Evolutionary conservation across 2,329 filamentous ascomycete genomes (phyloP).

Genomic region (Beauveria australis): DNA sequence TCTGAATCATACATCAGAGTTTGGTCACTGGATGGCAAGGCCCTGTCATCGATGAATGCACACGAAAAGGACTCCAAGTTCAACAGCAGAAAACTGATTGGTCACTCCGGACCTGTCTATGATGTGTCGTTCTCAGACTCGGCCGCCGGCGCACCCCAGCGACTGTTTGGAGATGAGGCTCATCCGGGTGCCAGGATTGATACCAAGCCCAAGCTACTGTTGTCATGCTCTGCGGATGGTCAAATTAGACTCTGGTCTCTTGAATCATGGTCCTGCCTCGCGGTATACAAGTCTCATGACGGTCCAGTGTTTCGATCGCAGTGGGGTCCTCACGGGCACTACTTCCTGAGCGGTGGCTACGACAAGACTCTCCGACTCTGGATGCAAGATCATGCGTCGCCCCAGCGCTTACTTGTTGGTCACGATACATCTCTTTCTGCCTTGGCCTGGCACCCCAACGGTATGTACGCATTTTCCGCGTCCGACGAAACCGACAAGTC

Average conservation of each 20-base stretch:
- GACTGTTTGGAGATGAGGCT: slow-evolving; percentile 44
- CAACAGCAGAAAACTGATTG: slow-evolving; percentile 66
- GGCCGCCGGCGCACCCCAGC: slow-evolving; percentile 46
- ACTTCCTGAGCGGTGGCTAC: slow-evolving; percentile 80
- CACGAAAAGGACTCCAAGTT: slow-evolving; percentile 51
- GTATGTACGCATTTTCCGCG: slow-evolving; percentile 85
- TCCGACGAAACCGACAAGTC: slow-evolving; percentile 80
- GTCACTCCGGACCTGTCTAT: slow-evolving; percentile 85
- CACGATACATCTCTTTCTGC: slow-evolving; percentile 91
- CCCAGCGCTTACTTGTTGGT: slow-evolving; percentile 79
- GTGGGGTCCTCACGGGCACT: slow-evolving; percentile 92
- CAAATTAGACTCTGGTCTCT: slow-evolving; percentile 89
- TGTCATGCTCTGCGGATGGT: slow-evolving; percentile 82
- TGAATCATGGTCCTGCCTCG: slow-evolving; percentile 84
- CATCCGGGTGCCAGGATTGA: slow-evolving; percentile 34
- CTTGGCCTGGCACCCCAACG: slow-evolving; percentile 91
- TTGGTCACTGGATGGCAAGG: slow-evolving; percentile 82
- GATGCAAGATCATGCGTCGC: slow-evolving; percentile 86
- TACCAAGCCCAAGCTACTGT: slow-evolving; percentile 61
- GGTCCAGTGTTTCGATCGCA: slow-evolving; percentile 80
- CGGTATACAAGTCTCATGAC: slow-evolving; percentile 88
- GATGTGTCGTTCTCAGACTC: slow-evolving; percentile 75
- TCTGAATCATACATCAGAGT: slow-evolving; percentile 92
- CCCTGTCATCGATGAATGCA: slow-evolving; percentile 59
- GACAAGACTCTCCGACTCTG: slow-evolving; percentile 88